Evolutionary conservation across 2,329 filamentous ascomycete genomes (phyloP).

Genomic region (Biscogniauxia mediterranea): DNA sequence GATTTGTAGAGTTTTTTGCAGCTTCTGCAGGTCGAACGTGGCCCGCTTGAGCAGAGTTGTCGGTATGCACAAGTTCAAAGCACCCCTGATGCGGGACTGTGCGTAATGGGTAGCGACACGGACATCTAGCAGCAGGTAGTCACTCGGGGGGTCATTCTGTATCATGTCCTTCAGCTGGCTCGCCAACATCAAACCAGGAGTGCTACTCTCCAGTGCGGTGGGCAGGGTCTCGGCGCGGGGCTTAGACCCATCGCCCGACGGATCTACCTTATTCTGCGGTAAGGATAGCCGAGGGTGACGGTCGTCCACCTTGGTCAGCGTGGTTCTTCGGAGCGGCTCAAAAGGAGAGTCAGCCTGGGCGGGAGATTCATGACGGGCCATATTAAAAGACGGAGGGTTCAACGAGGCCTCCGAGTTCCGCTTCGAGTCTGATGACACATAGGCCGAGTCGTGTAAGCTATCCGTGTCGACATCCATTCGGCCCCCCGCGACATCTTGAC

Average conservation of each 20-base stretch:
- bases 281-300: conserved; percentile 55
- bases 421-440: conserved; percentile 54
- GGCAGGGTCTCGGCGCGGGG: conserved; percentile 54
- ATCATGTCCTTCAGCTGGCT: conserved; percentile 57
- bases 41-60: conserved; percentile 89
- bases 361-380: conserved; percentile 49
- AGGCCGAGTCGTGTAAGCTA: conserved; percentile 51
- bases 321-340: conserved; percentile 31
- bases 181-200: conserved; percentile 52
- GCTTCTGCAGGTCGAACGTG: conserved; percentile 84
- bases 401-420: conserved; percentile 50
- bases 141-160: conserved; percentile 36
- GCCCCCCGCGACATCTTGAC: conserved; percentile 17
- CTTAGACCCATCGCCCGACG: conserved; percentile 32
- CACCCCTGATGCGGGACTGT: conserved; percentile 70
- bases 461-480: conserved; percentile 47
- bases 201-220: conserved; percentile 43
- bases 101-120: conserved; percentile 82
- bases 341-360: conserved; percentile 35
- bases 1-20: conserved; percentile 81
- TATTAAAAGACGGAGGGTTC: conserved; percentile 38
- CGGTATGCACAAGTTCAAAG: conserved; percentile 90
- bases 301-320: conserved; percentile 45
- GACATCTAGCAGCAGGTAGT: conserved; percentile 75
- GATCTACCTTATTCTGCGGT: conserved; percentile 45